phyloP scores from a whole-genome alignment of 2,329 filamentous ascomycete genomes.

The Clonostachys rosea region DNA sequence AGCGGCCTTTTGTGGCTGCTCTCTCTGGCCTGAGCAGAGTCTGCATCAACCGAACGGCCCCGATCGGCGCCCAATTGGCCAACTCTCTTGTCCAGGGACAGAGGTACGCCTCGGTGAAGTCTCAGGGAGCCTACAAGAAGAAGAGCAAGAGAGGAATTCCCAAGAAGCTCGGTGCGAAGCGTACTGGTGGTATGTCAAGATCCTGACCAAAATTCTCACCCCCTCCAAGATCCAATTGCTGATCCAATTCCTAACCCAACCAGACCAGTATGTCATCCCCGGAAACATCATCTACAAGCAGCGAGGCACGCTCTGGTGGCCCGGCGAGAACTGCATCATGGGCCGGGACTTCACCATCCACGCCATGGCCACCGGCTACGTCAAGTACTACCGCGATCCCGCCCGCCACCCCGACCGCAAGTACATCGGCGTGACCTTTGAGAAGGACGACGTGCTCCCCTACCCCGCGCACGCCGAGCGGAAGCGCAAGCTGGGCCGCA shows the following conservation, averaged over 20 bases:
- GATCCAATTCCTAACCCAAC: background rate
- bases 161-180: constrained; percentile 93
- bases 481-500: constrained; percentile 71
- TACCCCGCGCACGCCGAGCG: constrained; percentile 69
- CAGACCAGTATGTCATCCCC: constrained; percentile 87
- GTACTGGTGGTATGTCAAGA: constrained; percentile 68
- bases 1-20: constrained; percentile 38
- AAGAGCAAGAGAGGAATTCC: constrained; percentile 54
- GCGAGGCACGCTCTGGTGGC: constrained; percentile 88
- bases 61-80: constrained; percentile 20
- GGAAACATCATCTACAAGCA: constrained; percentile 99
- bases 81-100: constrained; percentile 41
- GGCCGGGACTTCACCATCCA: constrained; percentile 96
- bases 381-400: constrained; percentile 95
- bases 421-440: constrained; percentile 91
- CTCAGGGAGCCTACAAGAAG: constrained; percentile 65
- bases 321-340: constrained; percentile 92
- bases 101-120: constrained; percentile 55
- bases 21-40: constrained; percentile 10
- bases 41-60: constrained; percentile 14
- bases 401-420: constrained; percentile 76
- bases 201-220: background rate
- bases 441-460: constrained; percentile 76
- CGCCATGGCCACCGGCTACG: constrained; percentile 79
- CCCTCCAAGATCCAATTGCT: background rate